phyloP scores from a whole-genome alignment of 2,329 filamentous ascomycete species.

The Ceratocystis cacaofunesta region DNA sequence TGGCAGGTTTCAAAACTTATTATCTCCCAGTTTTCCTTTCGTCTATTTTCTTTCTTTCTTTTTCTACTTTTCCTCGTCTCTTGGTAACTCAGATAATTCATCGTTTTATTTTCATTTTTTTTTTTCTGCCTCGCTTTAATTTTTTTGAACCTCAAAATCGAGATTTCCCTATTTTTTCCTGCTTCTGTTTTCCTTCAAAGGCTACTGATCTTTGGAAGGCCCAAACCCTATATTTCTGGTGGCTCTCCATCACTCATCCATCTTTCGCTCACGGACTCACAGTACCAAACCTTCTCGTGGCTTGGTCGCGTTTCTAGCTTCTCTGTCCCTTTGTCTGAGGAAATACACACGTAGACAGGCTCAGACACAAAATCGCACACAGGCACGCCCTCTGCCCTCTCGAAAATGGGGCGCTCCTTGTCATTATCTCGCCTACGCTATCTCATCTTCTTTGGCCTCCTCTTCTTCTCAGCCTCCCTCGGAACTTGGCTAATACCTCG shows the following conservation, averaged over 20 bases:
- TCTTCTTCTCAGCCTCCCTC: conserved; percentile 33
- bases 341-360: not conserved
- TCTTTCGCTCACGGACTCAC: not conserved
- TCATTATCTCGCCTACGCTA: conserved; percentile 34
- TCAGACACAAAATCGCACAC: not conserved
- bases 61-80: not conserved
- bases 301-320: not conserved
- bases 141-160: not conserved
- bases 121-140: not conserved
- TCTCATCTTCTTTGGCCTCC: conserved; percentile 26
- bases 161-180: not conserved
- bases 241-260: not conserved
- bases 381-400: not conserved
- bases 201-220: not conserved
- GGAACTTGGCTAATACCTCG: conserved; percentile 37
- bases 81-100: no score
- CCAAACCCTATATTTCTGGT: conserved; percentile 2
- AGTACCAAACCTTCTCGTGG: not conserved
- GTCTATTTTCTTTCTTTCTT: not conserved
- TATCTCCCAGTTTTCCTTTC: not conserved
- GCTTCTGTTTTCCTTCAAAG: not conserved
- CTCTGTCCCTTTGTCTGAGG: not conserved
- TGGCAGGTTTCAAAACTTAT: conserved; percentile 2
- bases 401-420: not conserved
- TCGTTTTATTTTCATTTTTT: not conserved